phyloP scores from a whole-genome alignment of 2,329 filamentous ascomycete species.

The Atkinsonella hypoxylon region DNA sequence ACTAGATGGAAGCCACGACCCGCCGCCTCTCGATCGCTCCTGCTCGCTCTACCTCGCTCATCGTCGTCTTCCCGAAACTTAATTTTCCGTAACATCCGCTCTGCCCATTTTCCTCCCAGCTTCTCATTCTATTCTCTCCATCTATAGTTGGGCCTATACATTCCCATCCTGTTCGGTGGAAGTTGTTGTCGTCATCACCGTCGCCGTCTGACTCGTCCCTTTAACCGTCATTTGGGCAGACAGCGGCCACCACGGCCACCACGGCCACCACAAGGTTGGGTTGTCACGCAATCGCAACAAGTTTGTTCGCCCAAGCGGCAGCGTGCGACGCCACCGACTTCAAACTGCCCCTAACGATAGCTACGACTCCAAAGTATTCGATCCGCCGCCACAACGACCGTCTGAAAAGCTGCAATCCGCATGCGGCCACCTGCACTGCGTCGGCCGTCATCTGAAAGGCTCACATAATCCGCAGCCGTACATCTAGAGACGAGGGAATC shows the following conservation, averaged over 20 bases:
- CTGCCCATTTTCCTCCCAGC: not conserved
- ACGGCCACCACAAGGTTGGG: too few relatives aligned
- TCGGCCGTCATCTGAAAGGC: not conserved
- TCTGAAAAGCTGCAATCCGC: not conserved
- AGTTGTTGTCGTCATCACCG: too few relatives aligned
- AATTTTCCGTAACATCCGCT: conserved; percentile 4
- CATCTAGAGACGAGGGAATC: too few relatives aligned
- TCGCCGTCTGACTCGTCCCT: not conserved
- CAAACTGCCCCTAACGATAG: not conserved
- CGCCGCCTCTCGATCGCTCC: conserved; percentile 2
- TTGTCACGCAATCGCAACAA: not conserved
- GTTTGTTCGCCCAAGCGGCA: conserved; percentile 3
- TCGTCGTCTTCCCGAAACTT: not conserved
- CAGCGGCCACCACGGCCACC: not conserved
- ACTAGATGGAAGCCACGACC: conserved; percentile 6
- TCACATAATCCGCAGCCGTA: not conserved
- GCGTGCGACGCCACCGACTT: conserved; percentile 2
- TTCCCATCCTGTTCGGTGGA: not conserved
- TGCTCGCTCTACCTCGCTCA: not conserved
- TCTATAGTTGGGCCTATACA: not conserved
- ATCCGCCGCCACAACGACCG: not conserved
- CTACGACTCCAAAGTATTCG: not conserved
- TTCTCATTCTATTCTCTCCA: not conserved
- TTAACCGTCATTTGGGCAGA: not conserved
- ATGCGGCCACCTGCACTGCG: conserved; percentile 3